Base-by-base conservation (phyloP, 1,284 basidiomycete species). In the Cryptococcus sp. region DNA sequence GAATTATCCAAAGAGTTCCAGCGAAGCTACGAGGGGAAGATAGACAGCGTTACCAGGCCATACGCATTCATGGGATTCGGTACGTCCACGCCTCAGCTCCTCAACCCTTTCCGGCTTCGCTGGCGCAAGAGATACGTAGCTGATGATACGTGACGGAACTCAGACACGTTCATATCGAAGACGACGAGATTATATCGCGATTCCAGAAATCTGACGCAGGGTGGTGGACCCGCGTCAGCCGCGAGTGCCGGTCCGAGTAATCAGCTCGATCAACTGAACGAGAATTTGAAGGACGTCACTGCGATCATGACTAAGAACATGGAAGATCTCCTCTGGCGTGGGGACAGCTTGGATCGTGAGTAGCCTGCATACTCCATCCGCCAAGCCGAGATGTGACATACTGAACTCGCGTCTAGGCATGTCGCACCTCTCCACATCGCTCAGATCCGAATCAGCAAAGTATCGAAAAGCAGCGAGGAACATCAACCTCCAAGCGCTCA, bases 241-340 rank as follows among this genome's bases (percentile, higher is more conserved):
- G 31, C 56, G 3, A 40, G 50, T 2, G 41, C 56, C 1, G 73
- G 62, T 7, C 71, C 72, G 31, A 62, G 54, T 57, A 77, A 66
- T 27, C 85, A 87, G 60, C 77, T 99, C 54, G 93, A 94, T 76
- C 88, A 85, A 76, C 83, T 99, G 50, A 98, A 98, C 74, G 93
- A 94, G 73, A 95, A 99, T 68, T 81, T 99, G 53, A 92, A 95
- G 74, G 95, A 99, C 71, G 95, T 99, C 58, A 98, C 95, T 50
- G 83, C 91, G 68, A 98, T 99, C 80, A 99, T 99, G 96, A 98
- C 95, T n/a, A 99, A 99, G 82, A 99, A 99, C 77, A 99, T 99
- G 95, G 96, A 99, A 78, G 96, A 99, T 79, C 81, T 99, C 57
- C 81, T 99, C 41, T 98, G 94, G 95, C 84, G 95, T 76, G 95